A percentile compares a stretch with the other conserved stretches of the same genome.
These are phyloP conservation scores for Trametes cinnabarina DNA, from an alignment of 768 basidiomycete species.

Conservation along the genomic window DNA sequence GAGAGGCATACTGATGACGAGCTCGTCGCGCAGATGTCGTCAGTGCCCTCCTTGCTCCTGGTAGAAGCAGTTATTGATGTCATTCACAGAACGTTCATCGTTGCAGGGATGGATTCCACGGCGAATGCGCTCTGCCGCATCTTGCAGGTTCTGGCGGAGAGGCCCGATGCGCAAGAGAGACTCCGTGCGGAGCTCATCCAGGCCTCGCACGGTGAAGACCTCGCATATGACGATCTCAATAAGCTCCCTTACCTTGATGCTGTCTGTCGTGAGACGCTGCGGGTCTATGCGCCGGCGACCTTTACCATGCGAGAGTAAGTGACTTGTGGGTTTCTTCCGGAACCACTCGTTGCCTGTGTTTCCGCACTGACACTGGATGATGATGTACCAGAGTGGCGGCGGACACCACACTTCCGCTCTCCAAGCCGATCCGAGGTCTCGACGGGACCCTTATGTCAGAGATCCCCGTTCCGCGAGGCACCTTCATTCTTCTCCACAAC, in stretches of 20 bases:
- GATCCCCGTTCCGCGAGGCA: slow-evolving; percentile 37
- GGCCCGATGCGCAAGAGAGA: slow-evolving; percentile 34
- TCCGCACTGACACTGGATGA: no score
- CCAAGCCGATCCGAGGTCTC: slow-evolving; percentile 33
- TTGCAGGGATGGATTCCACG: slow-evolving; percentile 26
- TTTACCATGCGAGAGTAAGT: neutral
- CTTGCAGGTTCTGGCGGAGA: slow-evolving; percentile 22
- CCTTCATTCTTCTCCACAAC: neutral
- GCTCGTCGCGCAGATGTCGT: slow-evolving; percentile 19
- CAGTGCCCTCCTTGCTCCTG: neutral
- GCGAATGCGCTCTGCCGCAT: slow-evolving; percentile 16
- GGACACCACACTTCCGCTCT: slow-evolving; percentile 42
- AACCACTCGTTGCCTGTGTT: no score
- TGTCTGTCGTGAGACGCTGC: slow-evolving; percentile 56
- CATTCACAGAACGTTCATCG: slow-evolving; percentile 18
- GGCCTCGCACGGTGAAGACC: slow-evolving; percentile 28
- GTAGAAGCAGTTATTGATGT: no score
- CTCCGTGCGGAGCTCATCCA: slow-evolving; percentile 17
- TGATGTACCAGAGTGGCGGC: slow-evolving; percentile 29
- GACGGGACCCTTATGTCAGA: slow-evolving; percentile 39
- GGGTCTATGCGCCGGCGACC: slow-evolving; percentile 35
- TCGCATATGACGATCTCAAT: slow-evolving; percentile 22
- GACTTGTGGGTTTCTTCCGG: neutral
- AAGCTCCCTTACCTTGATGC: slow-evolving; percentile 61
- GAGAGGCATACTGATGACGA: slow-evolving; percentile 16